A percentile compares a stretch with the other conserved stretches of the same genome.
Evolutionary conservation across 352 stramenopile species (phyloP).

Genomic region (Phytopythium mirpurense): DNA sequence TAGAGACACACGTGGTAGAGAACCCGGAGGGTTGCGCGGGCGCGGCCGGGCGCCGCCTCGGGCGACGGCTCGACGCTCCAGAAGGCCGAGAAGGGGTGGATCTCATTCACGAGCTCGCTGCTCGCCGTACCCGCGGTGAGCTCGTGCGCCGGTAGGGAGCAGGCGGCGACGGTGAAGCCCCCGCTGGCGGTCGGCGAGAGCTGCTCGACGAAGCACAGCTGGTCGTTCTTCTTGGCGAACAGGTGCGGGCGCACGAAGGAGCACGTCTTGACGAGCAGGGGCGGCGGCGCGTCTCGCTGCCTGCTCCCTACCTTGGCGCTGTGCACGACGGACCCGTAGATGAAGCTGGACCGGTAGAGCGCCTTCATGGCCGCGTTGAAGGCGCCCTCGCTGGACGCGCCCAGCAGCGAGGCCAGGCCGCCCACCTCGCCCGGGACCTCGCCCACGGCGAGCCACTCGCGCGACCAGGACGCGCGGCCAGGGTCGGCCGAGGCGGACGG

Average conservation of each 20-base stretch:
- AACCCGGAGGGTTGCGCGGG: conserved; percentile 14
- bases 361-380: conserved; percentile 31
- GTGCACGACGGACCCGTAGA: conserved; percentile 41
- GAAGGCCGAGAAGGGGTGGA: conserved; percentile 19
- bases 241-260: conserved; percentile 23
- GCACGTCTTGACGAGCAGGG: conserved; percentile 26
- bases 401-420: conserved; percentile 18
- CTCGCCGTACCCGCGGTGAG: conserved; percentile 24
- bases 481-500: not conserved
- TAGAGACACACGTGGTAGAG: conserved; percentile 20
- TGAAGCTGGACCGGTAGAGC: conserved; percentile 36
- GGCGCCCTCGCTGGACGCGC: conserved; percentile 21
- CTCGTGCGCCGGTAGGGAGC: conserved; percentile 18
- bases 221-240: conserved; percentile 31
- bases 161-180: conserved; percentile 23
- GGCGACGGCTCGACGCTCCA: conserved; percentile 18
- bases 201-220: conserved; percentile 33
- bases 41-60: conserved; percentile 12
- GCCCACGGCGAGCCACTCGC: conserved; percentile 21
- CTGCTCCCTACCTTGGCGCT: not conserved
- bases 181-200: conserved; percentile 17
- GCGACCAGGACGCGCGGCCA: conserved; percentile 4
- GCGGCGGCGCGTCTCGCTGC: not conserved
- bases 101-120: conserved; percentile 16
- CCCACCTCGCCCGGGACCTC: conserved; percentile 17